Conservation (phyloP, 495 filamentous ascomycete genomes). For the Corynascus novoguineensis region DNA sequence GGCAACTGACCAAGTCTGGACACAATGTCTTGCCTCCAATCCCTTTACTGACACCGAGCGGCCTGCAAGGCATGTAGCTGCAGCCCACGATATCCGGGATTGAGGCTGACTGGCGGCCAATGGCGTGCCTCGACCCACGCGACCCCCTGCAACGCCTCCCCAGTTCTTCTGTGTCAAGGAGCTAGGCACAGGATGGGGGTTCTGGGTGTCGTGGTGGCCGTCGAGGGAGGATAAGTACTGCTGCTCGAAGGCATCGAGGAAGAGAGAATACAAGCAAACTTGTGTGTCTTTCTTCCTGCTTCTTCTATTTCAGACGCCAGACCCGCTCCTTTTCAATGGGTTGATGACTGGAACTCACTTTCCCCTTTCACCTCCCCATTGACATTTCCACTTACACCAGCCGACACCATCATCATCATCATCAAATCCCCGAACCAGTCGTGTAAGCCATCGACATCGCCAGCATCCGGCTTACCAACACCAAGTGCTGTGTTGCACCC, state of each 20-base stretch:
- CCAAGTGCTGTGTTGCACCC: no score
- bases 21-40: neutral
- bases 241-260: neutral
- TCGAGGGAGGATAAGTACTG: neutral
- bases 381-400: neutral
- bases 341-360: neutral
- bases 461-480: neutral
- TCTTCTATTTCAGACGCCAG: neutral
- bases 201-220: neutral
- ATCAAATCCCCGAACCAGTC: neutral
- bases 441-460: neutral
- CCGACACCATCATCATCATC: neutral
- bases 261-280: no score
- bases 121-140: constrained; percentile 9
- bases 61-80: neutral
- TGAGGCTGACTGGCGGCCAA: constrained; percentile 10
- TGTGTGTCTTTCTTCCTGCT: no score
- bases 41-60: constrained; percentile 9
- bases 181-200: constrained; percentile 7
- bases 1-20: neutral
- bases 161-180: constrained; percentile 13
- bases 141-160: neutral
- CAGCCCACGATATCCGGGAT: neutral
- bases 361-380: neutral
- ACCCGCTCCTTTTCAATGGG: neutral